Evolutionary conservation across 176 grass and related monocot genomes (phyloP).

Genomic region (Cenchrus purpureus): DNA sequence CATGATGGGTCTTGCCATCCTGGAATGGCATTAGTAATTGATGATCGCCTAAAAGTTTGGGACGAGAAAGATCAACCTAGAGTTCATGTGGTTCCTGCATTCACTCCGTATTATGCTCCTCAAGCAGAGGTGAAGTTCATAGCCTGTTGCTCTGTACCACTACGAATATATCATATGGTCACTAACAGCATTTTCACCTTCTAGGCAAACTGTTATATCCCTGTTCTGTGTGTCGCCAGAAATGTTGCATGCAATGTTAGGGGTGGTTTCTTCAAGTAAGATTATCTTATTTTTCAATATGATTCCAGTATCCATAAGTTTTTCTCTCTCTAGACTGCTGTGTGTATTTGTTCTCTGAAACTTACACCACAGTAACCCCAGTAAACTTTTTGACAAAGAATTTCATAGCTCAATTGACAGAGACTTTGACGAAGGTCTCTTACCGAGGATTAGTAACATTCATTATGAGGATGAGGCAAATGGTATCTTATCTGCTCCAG

Average conservation of each 20-base stretch:
- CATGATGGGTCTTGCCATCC: conserved; percentile 93
- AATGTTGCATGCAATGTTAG: conserved; percentile 98
- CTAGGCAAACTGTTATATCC: conserved; percentile 78
- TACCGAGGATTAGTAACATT: conserved; percentile 67
- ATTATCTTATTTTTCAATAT: conserved; percentile 27
- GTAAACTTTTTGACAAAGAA: conserved; percentile 28
- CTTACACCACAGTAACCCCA: background rate
- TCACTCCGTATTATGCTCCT: conserved; percentile 96
- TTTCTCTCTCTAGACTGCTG: conserved; percentile 7
- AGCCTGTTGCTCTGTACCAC: conserved; percentile 3
- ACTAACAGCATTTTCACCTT: conserved; percentile 38
- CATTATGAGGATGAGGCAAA: conserved; percentile 83
- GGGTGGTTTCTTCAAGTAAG: conserved; percentile 99
- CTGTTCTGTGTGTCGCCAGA: conserved; percentile 93
- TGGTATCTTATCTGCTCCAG: conserved; percentile 80
- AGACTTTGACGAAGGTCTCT: conserved; percentile 86
- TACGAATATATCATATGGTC: conserved; percentile 26
- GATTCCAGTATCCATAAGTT: conserved; percentile 29
- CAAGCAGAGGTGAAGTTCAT: conserved; percentile 85
- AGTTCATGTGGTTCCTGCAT: conserved; percentile 98
- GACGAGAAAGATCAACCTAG: conserved; percentile 93
- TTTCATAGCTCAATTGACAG: conserved; percentile 49
- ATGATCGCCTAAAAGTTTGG: conserved; percentile 98
- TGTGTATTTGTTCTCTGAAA: conserved; percentile 24
- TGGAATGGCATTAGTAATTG: conserved; percentile 95